These are phyloP conservation scores for Eucalyptus tenuipes DNA, from an alignment of 345 rosid species.

Conservation along the genomic window DNA sequence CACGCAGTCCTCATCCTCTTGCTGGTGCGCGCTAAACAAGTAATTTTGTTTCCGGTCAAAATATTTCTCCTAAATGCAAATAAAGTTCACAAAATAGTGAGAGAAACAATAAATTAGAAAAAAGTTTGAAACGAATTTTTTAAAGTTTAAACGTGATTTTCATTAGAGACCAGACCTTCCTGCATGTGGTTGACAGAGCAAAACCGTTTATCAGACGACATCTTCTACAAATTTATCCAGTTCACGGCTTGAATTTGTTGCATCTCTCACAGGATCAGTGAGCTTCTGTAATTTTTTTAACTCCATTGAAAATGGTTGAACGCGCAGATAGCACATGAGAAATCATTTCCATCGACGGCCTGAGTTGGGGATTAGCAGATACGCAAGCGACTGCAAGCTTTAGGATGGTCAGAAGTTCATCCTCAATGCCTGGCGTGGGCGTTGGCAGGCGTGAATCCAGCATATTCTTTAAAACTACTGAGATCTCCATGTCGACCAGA, in stretches of 20 bases:
- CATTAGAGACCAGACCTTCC: background rate
- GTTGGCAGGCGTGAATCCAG: background rate
- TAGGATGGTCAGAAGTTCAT: background rate
- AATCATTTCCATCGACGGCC: conserved; percentile 11
- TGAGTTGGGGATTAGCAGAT: background rate
- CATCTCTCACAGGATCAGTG: background rate
- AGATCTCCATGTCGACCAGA: background rate
- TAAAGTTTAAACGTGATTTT: background rate
- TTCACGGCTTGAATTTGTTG: background rate
- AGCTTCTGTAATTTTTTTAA: background rate
- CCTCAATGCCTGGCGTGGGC: background rate
- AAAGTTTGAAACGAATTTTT: background rate
- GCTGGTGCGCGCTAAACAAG: background rate
- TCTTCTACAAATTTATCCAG: background rate
- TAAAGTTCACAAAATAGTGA: background rate
- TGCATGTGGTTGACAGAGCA: background rate
- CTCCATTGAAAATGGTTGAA: background rate
- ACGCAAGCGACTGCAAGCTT: background rate
- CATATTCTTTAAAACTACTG: background rate
- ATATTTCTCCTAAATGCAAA: background rate
- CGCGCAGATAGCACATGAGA: background rate
- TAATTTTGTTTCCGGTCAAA: background rate
- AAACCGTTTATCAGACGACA: background rate
- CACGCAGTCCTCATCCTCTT: background rate
- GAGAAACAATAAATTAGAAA: background rate